Evolutionary conservation across 345 rosid genomes (phyloP).

Genomic region (Brassica napus): DNA sequence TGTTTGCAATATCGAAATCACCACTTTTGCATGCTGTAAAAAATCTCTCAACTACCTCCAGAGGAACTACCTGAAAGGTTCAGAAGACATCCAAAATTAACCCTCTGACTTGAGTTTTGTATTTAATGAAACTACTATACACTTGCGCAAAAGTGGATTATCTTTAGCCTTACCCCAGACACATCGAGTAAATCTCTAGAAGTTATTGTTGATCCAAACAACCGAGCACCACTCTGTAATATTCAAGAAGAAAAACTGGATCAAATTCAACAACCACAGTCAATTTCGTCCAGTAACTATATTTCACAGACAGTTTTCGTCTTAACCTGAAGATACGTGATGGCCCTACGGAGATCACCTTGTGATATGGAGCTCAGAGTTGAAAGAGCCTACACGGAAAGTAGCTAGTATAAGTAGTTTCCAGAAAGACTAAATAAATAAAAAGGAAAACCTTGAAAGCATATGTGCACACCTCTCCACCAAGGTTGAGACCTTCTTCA

Average conservation of each 20-base stretch:
- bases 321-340: slow-evolving; percentile 94
- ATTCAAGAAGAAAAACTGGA: slow-evolving; percentile 24
- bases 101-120: not conserved
- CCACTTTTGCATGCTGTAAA: slow-evolving; percentile 77
- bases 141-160: not conserved
- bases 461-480: slow-evolving; percentile 58
- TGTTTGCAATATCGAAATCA: slow-evolving; percentile 90
- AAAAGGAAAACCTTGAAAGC: slow-evolving; percentile 26
- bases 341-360: slow-evolving; percentile 98
- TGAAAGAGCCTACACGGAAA: slow-evolving; percentile 63
- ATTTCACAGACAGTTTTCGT: too few species aligned
- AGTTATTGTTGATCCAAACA: slow-evolving; percentile 87
- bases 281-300: not conserved
- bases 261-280: not conserved
- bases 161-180: slow-evolving; percentile 97
- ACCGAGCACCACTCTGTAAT: slow-evolving; percentile 90
- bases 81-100: slow-evolving; percentile 4
- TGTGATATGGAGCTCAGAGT: slow-evolving; percentile 83
- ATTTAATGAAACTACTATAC: too few species aligned
- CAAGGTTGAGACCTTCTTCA: slow-evolving; percentile 78
- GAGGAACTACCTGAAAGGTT: slow-evolving; percentile 64
- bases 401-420: slow-evolving; percentile 7
- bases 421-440: not conserved
- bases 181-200: slow-evolving; percentile 71
- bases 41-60: slow-evolving; percentile 60